Conservation (phyloP, 768 basidiomycete genomes). For the Lactarius evosmus region DNA sequence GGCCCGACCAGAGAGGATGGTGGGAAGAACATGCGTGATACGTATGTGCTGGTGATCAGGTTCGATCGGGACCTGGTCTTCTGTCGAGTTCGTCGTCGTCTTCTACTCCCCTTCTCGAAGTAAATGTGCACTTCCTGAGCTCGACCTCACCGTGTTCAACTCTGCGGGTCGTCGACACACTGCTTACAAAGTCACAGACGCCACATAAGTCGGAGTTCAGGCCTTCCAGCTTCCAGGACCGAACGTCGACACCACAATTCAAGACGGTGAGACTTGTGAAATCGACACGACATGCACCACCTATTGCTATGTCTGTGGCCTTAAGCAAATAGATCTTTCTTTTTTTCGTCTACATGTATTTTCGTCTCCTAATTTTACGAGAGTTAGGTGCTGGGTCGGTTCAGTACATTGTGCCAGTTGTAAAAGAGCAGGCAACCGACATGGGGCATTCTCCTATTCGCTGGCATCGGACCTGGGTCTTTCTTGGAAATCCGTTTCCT, state of each 20-base stretch:
- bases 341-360: neutral
- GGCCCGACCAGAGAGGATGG: too few relatives aligned
- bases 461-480: neutral
- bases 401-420: neutral
- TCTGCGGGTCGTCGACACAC: neutral
- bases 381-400: too few relatives aligned
- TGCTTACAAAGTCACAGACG: neutral
- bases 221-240: neutral
- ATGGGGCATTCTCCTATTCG: neutral
- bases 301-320: neutral
- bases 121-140: too few relatives aligned
- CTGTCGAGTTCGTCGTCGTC: too few relatives aligned
- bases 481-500: neutral
- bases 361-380: neutral
- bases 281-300: too few relatives aligned
- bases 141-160: too few relatives aligned
- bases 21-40: too few relatives aligned
- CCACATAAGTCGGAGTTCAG: neutral
- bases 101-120: too few relatives aligned
- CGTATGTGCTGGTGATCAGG: too few relatives aligned
- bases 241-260: neutral
- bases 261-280: neutral
- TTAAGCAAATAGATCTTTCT: neutral
- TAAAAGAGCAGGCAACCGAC: neutral
- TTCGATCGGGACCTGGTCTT: too few relatives aligned